Evolutionary conservation across 345 rosid genomes (phyloP).

Genomic region (Pistacia atlantica): DNA sequence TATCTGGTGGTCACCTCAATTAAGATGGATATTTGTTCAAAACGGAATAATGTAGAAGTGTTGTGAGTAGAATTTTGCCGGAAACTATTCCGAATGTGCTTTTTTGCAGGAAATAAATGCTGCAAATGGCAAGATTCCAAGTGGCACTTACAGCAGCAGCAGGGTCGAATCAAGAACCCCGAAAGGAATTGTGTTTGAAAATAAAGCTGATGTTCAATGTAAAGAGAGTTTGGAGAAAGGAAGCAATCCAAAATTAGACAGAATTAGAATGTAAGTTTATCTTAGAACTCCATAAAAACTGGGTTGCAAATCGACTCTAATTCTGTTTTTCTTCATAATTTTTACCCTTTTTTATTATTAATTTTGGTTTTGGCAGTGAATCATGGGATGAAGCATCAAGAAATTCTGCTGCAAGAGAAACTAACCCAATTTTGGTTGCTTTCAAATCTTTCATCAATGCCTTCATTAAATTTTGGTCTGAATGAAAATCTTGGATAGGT

Average conservation of each 20-base stretch:
- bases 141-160: conserved; percentile 8
- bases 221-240: conserved; percentile 34
- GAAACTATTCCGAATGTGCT: not conserved
- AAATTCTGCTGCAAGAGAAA: conserved; percentile 29
- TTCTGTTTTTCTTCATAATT: not conserved
- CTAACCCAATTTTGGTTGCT: conserved; percentile 51
- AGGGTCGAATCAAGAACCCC: conserved; percentile 22
- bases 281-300: not conserved
- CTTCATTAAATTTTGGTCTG: conserved; percentile 78
- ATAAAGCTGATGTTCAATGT: conserved; percentile 33
- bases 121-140: conserved; percentile 17
- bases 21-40: not conserved
- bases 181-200: conserved; percentile 24
- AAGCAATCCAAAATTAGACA: conserved; percentile 53
- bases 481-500: conserved; percentile 28
- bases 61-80: not conserved
- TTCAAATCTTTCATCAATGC: conserved; percentile 60
- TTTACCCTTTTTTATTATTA: not conserved
- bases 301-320: not conserved
- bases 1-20: not conserved
- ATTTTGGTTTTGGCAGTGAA: conserved; percentile 48
- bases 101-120: conserved; percentile 45
- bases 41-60: not conserved
- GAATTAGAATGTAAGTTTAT: conserved; percentile 74
- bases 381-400: conserved; percentile 66